Percentiles rank a stretch among this genome's conserved stretches.
Evolutionary conservation across 805 yeast genomes (phyloP).

Genomic region (Barnettozyma populi): DNA sequence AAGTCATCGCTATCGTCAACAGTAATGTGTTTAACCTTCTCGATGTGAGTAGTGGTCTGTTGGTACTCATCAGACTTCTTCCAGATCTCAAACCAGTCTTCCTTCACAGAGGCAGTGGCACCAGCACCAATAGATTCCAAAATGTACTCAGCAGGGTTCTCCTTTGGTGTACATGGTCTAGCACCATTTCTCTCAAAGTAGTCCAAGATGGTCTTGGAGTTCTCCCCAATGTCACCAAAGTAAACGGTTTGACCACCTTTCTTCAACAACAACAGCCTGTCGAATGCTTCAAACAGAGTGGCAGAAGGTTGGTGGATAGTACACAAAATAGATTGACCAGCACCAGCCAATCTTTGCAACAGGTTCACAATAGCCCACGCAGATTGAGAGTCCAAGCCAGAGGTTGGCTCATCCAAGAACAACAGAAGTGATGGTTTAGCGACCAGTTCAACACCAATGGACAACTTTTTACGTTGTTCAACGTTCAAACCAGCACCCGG

Average conservation of each 20-base stretch:
- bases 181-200: conserved; percentile 56
- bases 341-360: conserved; percentile 47
- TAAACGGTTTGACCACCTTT: conserved; percentile 69
- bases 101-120: conserved; percentile 49
- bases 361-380: conserved; percentile 57
- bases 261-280: conserved; percentile 36
- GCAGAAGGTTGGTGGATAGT: conserved; percentile 69
- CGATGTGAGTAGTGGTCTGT: conserved; percentile 27
- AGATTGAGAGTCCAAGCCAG: conserved; percentile 59
- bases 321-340: conserved; percentile 58
- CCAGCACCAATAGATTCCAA: conserved; percentile 77
- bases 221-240: conserved; percentile 67
- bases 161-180: conserved; percentile 46
- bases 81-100: conserved; percentile 66
- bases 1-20: conserved; percentile 5
- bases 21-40: conserved; percentile 8
- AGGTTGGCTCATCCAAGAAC: conserved; percentile 62
- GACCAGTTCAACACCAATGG: conserved; percentile 58
- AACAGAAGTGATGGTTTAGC: conserved; percentile 53
- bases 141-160: conserved; percentile 75
- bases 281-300: conserved; percentile 13
- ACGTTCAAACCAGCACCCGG: conserved; percentile 61
- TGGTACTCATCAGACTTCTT: conserved; percentile 32
- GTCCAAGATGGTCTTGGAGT: conserved; percentile 39
- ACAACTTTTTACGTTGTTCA: conserved; percentile 54